Evolutionary conservation across 106 monocot species (phyloP), one percentile per base, ranked within the genome.

Genomic region (Dactylorhiza incarnata): DNA sequence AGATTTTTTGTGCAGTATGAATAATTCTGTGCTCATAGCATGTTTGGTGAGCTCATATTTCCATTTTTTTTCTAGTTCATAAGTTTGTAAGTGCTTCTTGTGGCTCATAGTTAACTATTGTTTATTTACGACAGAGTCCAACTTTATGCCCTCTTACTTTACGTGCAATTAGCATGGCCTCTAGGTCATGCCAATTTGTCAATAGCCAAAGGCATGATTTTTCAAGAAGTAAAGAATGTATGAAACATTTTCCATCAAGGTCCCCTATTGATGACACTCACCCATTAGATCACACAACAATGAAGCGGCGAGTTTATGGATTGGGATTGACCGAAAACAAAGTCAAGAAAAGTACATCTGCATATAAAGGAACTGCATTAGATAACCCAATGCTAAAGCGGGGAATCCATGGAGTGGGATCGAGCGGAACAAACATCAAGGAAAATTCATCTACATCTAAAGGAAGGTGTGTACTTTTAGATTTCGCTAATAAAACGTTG

Each of bases 141-240:
- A 72, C 15, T 24, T 23, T 52, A 17, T 87, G 85, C 50, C 87
- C 82, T 79, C 87, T 85, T 78, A 81, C 85, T 9, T 62, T 79
- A 65, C 76, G 73, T 70, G 79, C 74, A 37, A 73, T 87, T 16
- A 73, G 76, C 9, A 75, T 85, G 76, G 85, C 87, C 74, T 90
- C 87, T 79, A 85, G 87, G 47, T 85, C 87, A 58, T 87, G 81
- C 68, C 81, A 84, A 37, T 71, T 56, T 46, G 69, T 68, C 48
- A 90, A 89, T 84, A 69, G 68, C 55, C 26, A 78, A 7, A 22
- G 25, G 14, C 10, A 11, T 68, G 78, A 76, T 72, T 74, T 78
- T 68, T 7, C 76, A 45, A 86, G 73, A 73, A 62, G 62, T 71
- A 88, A 80, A 16, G 83, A 7, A 56, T 66, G 9, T 43, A 11